Percentiles rank a stretch among this genome's conserved stretches.
phyloP scores from a whole-genome alignment of 2,329 filamentous ascomycete genomes.

The Cryphonectria carpinicola region DNA sequence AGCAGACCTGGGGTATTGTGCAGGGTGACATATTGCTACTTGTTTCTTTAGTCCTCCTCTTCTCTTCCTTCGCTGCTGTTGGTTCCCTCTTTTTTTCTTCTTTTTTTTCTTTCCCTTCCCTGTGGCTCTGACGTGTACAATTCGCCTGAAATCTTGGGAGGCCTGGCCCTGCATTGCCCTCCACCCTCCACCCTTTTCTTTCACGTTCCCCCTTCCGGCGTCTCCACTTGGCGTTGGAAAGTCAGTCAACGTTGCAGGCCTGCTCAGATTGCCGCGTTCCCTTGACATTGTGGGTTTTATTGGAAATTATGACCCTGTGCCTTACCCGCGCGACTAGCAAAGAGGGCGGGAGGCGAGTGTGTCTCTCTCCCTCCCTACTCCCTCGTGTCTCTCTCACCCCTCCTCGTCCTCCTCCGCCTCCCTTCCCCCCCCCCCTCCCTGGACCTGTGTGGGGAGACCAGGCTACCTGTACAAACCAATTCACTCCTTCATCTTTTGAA shows the following conservation, averaged over 20 bases:
- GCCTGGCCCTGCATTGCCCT: background rate
- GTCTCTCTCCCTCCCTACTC: background rate
- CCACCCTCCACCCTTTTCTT: constrained; percentile 7
- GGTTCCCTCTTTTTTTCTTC: background rate
- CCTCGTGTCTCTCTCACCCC: background rate
- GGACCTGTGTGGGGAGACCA: background rate
- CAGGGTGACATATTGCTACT: constrained; percentile 8
- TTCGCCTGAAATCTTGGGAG: background rate
- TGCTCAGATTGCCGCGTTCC: constrained; percentile 15
- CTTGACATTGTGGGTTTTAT: constrained; percentile 14
- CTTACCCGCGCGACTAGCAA: constrained; percentile 26
- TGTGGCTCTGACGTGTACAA: constrained; percentile 37
- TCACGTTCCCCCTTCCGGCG: constrained; percentile 8
- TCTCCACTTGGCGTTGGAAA: constrained; percentile 9
- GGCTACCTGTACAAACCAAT: no score
- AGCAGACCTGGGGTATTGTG: background rate
- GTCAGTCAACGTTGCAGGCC: constrained; percentile 8
- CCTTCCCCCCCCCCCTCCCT: background rate
- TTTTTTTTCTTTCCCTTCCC: background rate
- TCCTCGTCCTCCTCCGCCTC: background rate
- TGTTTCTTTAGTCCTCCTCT: background rate
- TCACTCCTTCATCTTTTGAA: background rate
- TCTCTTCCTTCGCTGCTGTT: constrained; percentile 6
- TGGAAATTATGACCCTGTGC: constrained; percentile 16
- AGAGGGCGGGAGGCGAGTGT: background rate